Base-by-base conservation (phyloP, 176 grass and related monocot genomes). In the Elaeis guineensis region DNA sequence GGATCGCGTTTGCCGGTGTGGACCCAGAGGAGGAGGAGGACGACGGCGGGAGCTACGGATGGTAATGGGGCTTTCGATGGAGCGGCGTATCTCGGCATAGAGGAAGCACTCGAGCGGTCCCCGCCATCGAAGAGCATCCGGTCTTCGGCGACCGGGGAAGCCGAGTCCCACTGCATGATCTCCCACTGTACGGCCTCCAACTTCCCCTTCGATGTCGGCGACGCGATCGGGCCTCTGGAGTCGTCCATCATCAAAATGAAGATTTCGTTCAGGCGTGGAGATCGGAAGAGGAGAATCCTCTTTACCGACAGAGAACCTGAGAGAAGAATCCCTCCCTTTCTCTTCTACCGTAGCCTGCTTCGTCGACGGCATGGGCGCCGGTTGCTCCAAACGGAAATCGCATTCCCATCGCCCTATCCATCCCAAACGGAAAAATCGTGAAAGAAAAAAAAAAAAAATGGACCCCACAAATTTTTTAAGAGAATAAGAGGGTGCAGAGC, bases 1-100 rank as follows among this genome's bases (percentile, higher is more conserved):
- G 32, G 30, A 35, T 49, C 22, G 78, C 71, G 71, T 26, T 63
- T 14, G 51, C 69, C 49, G 58, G 29, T 11, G 57, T 62, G 5
- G 58, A 49, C n/a, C 26, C 49, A 4, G 35, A 67, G 1, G 71
- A 77, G 4, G 72, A 83, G 9, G 63, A 89, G 0, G 76, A 73
- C 23, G 53, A 57, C 35, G 71, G 30, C 67, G 78, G 17, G 81
- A 81, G 78, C 81, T 89, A 8, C 74, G 67, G 14, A 80, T 62
- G 18, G 62, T 28, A 0, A 77, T 66, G 12, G 81, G 80, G 5
- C 64, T 54, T 54, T 60, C 75, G 25, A 79, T 76, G 32, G 80
- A 79, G 7, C 81, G 86, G 17, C 77, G 81, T 18, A 89, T 72
- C 66, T 82, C 75, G 35, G 80, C 86, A 61, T 86, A 73, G 75